phyloP scores from a whole-genome alignment of 2,329 filamentous ascomycete species.

The Diaporthe ilicicola region DNA sequence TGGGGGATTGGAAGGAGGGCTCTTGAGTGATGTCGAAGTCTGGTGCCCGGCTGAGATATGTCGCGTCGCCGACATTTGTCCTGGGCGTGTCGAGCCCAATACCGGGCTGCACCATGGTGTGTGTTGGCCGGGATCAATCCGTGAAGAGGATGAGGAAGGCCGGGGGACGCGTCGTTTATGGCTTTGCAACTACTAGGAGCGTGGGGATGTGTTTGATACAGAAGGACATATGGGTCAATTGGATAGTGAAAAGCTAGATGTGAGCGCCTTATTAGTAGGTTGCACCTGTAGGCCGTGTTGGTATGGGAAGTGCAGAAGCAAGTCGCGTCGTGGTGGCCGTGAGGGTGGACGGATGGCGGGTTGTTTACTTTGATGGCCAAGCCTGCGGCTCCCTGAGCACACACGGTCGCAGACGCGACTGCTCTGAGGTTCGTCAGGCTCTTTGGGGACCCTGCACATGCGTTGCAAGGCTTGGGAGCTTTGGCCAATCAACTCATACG shows the following conservation, averaged over 20 bases:
- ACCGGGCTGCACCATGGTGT: constrained; percentile 71
- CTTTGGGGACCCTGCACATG: constrained; percentile 3
- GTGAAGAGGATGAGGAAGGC: background rate
- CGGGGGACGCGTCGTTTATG: constrained; percentile 25
- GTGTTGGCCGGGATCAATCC: constrained; percentile 35
- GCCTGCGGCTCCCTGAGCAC: constrained; percentile 1
- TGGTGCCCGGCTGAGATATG: constrained; percentile 74
- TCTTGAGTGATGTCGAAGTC: constrained; percentile 89
- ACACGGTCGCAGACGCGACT: constrained; percentile 21
- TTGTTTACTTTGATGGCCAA: constrained; percentile 29
- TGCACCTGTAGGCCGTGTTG: constrained; percentile 29
- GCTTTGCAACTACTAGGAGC: constrained; percentile 23
- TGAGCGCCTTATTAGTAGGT: constrained; percentile 18
- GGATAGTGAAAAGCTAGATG: constrained; percentile 15
- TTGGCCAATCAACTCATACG: constrained; percentile 28
- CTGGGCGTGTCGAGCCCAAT: constrained; percentile 83
- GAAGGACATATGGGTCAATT: constrained; percentile 23
- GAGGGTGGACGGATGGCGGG: background rate
- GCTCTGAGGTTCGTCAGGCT: constrained; percentile 19
- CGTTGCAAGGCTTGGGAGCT: constrained; percentile 13
- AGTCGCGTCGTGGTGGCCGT: constrained; percentile 26
- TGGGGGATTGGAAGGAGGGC: constrained; percentile 84
- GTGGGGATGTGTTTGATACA: constrained; percentile 20
- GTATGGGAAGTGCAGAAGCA: constrained; percentile 5
- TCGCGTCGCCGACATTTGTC: constrained; percentile 85